Percentiles rank a stretch among this genome's conserved stretches.
Conservation (phyloP, 2,329 filamentous ascomycete genomes). For the Fusarium buharicum region DNA sequence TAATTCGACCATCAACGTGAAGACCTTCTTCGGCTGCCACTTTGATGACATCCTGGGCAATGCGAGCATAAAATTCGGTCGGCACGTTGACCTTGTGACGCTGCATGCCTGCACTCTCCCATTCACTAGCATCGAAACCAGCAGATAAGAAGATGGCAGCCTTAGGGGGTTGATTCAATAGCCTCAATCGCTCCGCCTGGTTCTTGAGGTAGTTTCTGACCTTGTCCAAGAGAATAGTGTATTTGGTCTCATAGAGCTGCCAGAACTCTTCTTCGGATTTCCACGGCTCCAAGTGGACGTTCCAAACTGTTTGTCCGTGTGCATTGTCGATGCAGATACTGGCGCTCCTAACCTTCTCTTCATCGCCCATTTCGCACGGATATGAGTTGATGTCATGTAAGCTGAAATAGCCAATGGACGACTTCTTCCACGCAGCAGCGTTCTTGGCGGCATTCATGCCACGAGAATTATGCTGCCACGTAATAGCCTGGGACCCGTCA, state of each 20-base stretch:
- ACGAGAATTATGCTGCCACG: constrained; percentile 88
- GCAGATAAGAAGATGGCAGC: constrained; percentile 94
- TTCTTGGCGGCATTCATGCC: constrained; percentile 72
- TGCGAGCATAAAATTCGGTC: constrained; percentile 93
- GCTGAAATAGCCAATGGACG: constrained; percentile 94
- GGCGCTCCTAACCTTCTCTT: constrained; percentile 91
- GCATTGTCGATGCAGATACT: constrained; percentile 95
- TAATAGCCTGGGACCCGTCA: constrained; percentile 93
- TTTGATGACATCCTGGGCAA: constrained; percentile 85
- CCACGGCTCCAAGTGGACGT: constrained; percentile 92
- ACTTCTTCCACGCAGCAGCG: constrained; percentile 79
- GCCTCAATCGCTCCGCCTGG: constrained; percentile 74
- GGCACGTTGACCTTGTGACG: constrained; percentile 95
- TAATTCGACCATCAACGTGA: constrained; percentile 81
- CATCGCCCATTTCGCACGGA: constrained; percentile 93
- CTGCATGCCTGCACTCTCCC: constrained; percentile 93
- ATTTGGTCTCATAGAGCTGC: constrained; percentile 83
- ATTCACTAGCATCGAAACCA: constrained; percentile 96
- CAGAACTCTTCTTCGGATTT: constrained; percentile 87
- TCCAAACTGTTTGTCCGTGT: constrained; percentile 95
- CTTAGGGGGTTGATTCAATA: constrained; percentile 72
- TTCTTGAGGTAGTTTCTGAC: constrained; percentile 78
- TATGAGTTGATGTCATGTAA: constrained; percentile 99
- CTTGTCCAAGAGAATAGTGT: constrained; percentile 81
- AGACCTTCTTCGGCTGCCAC: constrained; percentile 83